These are phyloP conservation scores for Penicillium paxilli DNA, from an alignment of 495 filamentous ascomycete species.

Conservation along the genomic window DNA sequence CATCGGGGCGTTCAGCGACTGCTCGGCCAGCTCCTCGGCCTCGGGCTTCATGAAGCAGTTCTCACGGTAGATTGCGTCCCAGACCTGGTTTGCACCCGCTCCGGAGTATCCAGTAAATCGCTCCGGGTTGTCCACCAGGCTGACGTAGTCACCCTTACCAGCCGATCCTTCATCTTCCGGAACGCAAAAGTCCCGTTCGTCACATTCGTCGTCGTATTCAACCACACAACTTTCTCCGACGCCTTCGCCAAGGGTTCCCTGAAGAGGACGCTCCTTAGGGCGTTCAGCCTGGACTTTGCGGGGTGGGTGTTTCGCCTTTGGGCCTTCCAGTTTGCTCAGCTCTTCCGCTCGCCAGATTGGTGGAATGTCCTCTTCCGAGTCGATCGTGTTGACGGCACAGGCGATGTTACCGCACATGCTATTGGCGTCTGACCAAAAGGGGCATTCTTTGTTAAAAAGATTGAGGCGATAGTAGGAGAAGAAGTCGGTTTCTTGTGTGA, in stretches of 20 bases:
- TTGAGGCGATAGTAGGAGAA: constrained; percentile 97
- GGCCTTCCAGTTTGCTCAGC: constrained; percentile 89
- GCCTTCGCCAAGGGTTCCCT: constrained; percentile 78
- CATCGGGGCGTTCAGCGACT: constrained; percentile 26
- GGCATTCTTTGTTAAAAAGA: constrained; percentile 92
- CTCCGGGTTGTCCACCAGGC: constrained; percentile 89
- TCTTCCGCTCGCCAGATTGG: constrained; percentile 88
- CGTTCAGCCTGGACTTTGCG: constrained; percentile 66
- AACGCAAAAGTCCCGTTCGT: constrained; percentile 95
- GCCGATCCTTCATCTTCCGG: constrained; percentile 88
- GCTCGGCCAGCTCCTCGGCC: constrained; percentile 39
- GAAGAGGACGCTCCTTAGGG: constrained; percentile 69
- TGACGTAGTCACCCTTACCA: constrained; percentile 94
- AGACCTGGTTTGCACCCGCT: constrained; percentile 78
- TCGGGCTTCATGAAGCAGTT: constrained; percentile 85
- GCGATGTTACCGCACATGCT: constrained; percentile 97
- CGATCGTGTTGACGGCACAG: constrained; percentile 94
- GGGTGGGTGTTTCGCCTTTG: constrained; percentile 83
- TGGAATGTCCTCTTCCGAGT: constrained; percentile 92
- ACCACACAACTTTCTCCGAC: constrained; percentile 95
- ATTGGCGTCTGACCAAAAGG: constrained; percentile 92
- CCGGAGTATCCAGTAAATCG: constrained; percentile 93
- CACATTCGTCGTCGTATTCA: constrained; percentile 97
- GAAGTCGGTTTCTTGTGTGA: constrained; percentile 90
- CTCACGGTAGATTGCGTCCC: constrained; percentile 95